phyloP scores from a whole-genome alignment of 2,329 filamentous ascomycete species.

The Fusarium vanettenii region DNA sequence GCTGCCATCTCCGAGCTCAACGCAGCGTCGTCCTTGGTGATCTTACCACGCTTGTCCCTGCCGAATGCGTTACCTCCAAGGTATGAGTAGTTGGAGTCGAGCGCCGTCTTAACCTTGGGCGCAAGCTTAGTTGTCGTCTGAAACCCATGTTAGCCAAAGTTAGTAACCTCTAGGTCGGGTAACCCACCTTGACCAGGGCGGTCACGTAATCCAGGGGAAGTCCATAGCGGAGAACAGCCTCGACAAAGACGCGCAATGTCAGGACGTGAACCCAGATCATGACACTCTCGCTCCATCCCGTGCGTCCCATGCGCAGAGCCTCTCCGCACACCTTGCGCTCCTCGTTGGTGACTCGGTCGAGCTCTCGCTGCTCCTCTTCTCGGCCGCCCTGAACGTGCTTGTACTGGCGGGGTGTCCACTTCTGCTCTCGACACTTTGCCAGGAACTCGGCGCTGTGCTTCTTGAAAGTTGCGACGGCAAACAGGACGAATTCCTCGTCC shows the following conservation, averaged over 20 bases:
- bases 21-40: constrained; percentile 88
- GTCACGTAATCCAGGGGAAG: constrained; percentile 90
- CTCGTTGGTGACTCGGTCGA: constrained; percentile 83
- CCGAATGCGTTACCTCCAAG: constrained; percentile 95
- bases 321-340: constrained; percentile 95
- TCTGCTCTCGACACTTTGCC: constrained; percentile 90
- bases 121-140: constrained; percentile 86
- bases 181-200: constrained; percentile 82
- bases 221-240: constrained; percentile 96
- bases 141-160: constrained; percentile 20
- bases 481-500: constrained; percentile 91
- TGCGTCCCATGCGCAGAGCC: constrained; percentile 84
- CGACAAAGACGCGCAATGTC: constrained; percentile 92
- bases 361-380: constrained; percentile 89
- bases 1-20: constrained; percentile 86
- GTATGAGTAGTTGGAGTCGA: constrained; percentile 90
- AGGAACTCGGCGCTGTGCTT: constrained; percentile 89
- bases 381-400: constrained; percentile 90
- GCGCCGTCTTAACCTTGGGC: constrained; percentile 80
- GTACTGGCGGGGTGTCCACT: constrained; percentile 95
- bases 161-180: background rate
- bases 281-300: constrained; percentile 95
- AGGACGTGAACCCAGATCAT: constrained; percentile 97
- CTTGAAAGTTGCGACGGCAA: constrained; percentile 92
- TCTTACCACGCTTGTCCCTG: constrained; percentile 90